These are phyloP conservation scores for Eucalyptus viminalis DNA, from an alignment of 345 rosid genomes.

Conservation along the genomic window DNA sequence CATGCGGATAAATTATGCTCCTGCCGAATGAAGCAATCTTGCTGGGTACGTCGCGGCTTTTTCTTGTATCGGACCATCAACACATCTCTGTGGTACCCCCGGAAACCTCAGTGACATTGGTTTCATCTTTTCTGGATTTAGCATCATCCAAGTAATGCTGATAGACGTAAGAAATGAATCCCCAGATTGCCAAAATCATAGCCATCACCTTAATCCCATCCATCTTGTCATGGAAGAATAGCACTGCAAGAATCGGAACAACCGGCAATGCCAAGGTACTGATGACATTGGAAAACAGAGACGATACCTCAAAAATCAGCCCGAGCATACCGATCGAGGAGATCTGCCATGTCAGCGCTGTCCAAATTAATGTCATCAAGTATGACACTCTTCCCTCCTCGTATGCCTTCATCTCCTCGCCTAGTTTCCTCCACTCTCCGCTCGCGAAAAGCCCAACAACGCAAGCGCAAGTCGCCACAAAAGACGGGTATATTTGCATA, in stretches of 20 bases:
- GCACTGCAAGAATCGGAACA: constrained; percentile 35
- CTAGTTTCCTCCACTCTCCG: constrained; percentile 29
- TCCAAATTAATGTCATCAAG: constrained; percentile 37
- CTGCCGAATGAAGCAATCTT: not conserved
- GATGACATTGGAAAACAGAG: constrained; percentile 42
- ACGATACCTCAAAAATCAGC: constrained; percentile 34
- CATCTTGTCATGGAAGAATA: constrained; percentile 44
- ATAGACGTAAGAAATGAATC: constrained; percentile 33
- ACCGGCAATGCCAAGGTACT: constrained; percentile 32
- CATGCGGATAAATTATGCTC: not conserved
- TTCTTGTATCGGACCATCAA: not conserved
- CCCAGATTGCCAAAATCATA: constrained; percentile 39
- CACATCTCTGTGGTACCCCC: not conserved
- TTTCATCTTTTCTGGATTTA: not conserved
- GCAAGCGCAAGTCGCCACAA: constrained; percentile 25
- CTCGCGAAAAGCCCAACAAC: constrained; percentile 29
- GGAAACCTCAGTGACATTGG: not conserved
- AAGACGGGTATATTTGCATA: constrained; percentile 32
- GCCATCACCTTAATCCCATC: constrained; percentile 43
- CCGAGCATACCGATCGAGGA: constrained; percentile 29
- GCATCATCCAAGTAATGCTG: constrained; percentile 31
- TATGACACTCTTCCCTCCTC: constrained; percentile 19
- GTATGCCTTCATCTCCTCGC: constrained; percentile 21
- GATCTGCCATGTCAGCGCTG: constrained; percentile 36
- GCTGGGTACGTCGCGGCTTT: not conserved